Base-by-base conservation (phyloP, 2,329 filamentous ascomycete genomes). In the Trichocomaceae sp. region DNA sequence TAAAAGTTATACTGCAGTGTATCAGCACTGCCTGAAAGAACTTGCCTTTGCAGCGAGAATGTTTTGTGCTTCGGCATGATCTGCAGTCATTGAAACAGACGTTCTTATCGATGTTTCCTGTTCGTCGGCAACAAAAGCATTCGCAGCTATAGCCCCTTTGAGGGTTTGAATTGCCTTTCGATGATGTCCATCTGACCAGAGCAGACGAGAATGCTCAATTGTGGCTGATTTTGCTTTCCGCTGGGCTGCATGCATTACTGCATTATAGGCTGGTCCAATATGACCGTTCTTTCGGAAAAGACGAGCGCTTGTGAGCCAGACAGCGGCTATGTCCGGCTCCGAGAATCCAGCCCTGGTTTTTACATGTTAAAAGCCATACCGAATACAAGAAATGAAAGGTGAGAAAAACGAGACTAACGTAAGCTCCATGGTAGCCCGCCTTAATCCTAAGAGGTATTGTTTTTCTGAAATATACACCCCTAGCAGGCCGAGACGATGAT, bases 101-200 rank as follows among this genome's bases (percentile, higher is more conserved):
- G 67, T 61, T 29, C 58, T 67, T 47, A 74, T 71, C 20, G 63
- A 60, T 7, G 69, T 55, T 57, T 67, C 58, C 61, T 68, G 66
- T 57, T 77, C 69, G 50, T 72, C 66, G 9, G 73, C 69, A 59
- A 83, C 82, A 66, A 95, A 90, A n/a, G 85, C 83, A 61, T 90
- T 87, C 33, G 83, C 84, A 47, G 84, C 81, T 60, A 99, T 96
- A 20, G 92, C 91, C 45, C 88, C 85, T 64, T 95, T 86, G 2
- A 99, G 78, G 47, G 87, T 88, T 62, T 95, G 90, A 58, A 99
- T 99, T 1, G 93, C 95, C 71, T 97, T 96, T 57, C 93, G 83
- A 67, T 92, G 90, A 64, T 96, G 87, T 0, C 90, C 89, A 68
- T 96, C 90, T 62, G 88, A 90, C 90, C 93, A 99, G 7, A 97